Conservation (phyloP, 768 basidiomycete genomes). For the Leucogyrophana mollusca region DNA sequence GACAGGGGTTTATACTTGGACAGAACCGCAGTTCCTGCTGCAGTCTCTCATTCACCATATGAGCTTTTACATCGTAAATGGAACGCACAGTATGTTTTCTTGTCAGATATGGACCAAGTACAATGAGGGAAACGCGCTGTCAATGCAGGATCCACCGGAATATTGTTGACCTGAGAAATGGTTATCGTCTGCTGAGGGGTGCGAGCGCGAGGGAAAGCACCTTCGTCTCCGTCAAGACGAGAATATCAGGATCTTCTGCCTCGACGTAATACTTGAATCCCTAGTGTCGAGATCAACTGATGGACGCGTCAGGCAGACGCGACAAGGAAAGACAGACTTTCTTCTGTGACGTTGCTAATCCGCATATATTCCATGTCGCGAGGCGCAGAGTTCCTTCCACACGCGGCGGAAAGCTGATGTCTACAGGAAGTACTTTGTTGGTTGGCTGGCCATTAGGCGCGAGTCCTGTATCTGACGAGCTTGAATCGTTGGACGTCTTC, state of each 20-base stretch:
- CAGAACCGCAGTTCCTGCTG: conserved; percentile 80
- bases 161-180: conserved; percentile 61
- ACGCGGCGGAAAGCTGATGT: conserved; percentile 56
- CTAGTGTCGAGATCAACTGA: conserved; percentile 28
- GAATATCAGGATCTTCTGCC: conserved; percentile 83
- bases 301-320: background rate
- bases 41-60: conserved; percentile 1
- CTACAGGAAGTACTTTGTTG: conserved; percentile 69
- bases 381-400: conserved; percentile 49
- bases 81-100: conserved; percentile 73
- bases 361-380: conserved; percentile 79
- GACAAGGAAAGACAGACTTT: conserved; percentile 49
- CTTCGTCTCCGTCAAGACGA: conserved; percentile 87
- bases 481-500: conserved; percentile 21
- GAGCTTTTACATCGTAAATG: background rate
- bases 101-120: conserved; percentile 75
- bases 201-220: conserved; percentile 25
- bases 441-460: conserved; percentile 59
- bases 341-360: conserved; percentile 71
- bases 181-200: no score
- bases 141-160: conserved; percentile 58
- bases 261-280: conserved; percentile 82
- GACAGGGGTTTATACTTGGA: conserved; percentile 74
- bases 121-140: conserved; percentile 62
- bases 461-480: background rate